phyloP scores from a whole-genome alignment of 2,329 filamentous ascomycete genomes.

The Aspergillus ibericus region DNA sequence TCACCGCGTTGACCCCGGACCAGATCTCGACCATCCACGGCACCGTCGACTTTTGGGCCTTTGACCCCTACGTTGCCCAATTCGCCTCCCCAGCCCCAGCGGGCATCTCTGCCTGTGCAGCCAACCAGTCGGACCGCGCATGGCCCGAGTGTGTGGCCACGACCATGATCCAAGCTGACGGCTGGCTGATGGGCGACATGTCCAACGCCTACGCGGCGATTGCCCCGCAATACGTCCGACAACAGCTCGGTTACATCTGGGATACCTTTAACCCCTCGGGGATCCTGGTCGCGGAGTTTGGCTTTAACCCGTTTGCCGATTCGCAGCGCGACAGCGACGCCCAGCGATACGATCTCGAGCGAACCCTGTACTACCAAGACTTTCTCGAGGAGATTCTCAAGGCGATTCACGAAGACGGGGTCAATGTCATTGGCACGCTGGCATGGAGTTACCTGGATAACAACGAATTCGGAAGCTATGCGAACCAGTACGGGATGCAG shows the following conservation, averaged over 20 bases:
- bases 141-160: slow-evolving; percentile 57
- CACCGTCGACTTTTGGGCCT: slow-evolving; percentile 57
- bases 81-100: slow-evolving; percentile 52
- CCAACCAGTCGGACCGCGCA: slow-evolving; percentile 45
- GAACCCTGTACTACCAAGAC: slow-evolving; percentile 56
- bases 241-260: slow-evolving; percentile 60
- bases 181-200: slow-evolving; percentile 61
- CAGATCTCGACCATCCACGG: slow-evolving; percentile 53
- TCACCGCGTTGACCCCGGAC: slow-evolving; percentile 46
- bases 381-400: slow-evolving; percentile 58
- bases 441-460: slow-evolving; percentile 57
- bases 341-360: slow-evolving; percentile 55
- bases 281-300: slow-evolving; percentile 55
- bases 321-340: slow-evolving; percentile 46
- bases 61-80: slow-evolving; percentile 60
- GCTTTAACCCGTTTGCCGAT: slow-evolving; percentile 54
- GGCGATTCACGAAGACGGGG: slow-evolving; percentile 57
- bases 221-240: slow-evolving; percentile 47
- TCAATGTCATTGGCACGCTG: slow-evolving; percentile 55
- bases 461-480: slow-evolving; percentile 56
- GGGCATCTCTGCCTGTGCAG: slow-evolving; percentile 51
- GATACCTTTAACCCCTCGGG: slow-evolving; percentile 55
- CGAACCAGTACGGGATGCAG: slow-evolving; percentile 57
- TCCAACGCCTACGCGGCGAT: slow-evolving; percentile 60
- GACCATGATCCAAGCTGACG: slow-evolving; percentile 48